Conservation (phyloP, 768 basidiomycete species). For the Hemileccinum rubropunctum region DNA sequence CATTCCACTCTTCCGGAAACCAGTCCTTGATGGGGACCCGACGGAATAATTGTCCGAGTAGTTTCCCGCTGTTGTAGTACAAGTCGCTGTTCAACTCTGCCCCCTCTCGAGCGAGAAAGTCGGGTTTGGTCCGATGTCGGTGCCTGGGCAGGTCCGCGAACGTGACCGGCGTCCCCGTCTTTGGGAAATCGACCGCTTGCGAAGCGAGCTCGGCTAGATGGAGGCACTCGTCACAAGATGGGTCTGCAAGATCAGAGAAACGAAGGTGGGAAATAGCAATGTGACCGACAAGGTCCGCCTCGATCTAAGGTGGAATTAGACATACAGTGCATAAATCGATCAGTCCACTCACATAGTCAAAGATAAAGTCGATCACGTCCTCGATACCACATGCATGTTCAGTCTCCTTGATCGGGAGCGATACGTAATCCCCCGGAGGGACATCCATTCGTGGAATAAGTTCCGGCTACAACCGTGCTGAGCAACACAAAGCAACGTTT, state of each 20-base stretch:
- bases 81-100: constrained; percentile 18
- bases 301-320: constrained; percentile 22
- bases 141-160: constrained; percentile 34
- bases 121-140: constrained; percentile 31
- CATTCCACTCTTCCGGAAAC: constrained; percentile 24
- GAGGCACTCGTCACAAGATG: constrained; percentile 36
- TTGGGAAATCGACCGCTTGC: constrained; percentile 48
- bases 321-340: neutral
- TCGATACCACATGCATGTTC: constrained; percentile 32
- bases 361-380: constrained; percentile 48
- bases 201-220: constrained; percentile 43
- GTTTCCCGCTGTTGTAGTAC: constrained; percentile 41
- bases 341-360: constrained; percentile 40
- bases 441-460: constrained; percentile 25
- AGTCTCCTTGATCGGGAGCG: constrained; percentile 35
- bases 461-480: constrained; percentile 21
- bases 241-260: constrained; percentile 40
- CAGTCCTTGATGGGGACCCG: constrained; percentile 38
- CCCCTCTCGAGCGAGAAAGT: constrained; percentile 44
- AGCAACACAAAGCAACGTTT: constrained; percentile 8
- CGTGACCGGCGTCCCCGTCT: constrained; percentile 42
- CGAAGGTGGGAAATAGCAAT: constrained; percentile 44
- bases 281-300: constrained; percentile 39
- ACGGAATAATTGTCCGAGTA: constrained; percentile 45
- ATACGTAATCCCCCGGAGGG: constrained; percentile 39